phyloP scores from a whole-genome alignment of 1,284 basidiomycete species.

The Irpex sp. region DNA sequence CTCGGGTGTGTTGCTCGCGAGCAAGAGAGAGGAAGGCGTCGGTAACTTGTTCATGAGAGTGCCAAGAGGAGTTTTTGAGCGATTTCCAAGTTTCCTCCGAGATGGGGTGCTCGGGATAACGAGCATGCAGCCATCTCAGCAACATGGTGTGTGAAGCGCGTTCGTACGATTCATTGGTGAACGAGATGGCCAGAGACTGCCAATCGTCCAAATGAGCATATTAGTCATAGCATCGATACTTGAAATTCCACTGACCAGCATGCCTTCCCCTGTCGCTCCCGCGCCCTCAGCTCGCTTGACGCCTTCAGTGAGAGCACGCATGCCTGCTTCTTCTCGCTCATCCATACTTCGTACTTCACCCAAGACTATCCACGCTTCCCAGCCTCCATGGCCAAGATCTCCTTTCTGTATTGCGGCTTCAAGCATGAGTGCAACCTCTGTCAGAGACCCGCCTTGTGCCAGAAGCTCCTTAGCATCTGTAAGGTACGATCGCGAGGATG shows the following conservation, averaged over 20 bases:
- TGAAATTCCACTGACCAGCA: constrained; percentile 59
- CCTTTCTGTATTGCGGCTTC: constrained; percentile 86
- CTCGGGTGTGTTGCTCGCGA: constrained; percentile 67
- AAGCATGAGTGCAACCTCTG: constrained; percentile 80
- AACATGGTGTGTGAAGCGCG: constrained; percentile 86
- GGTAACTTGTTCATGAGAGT: constrained; percentile 78
- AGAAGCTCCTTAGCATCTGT: constrained; percentile 71
- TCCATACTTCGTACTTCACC: constrained; percentile 97
- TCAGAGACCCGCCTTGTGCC: constrained; percentile 77
- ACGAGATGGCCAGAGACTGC: constrained; percentile 93
- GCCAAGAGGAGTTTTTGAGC: constrained; percentile 76
- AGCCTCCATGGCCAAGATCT: constrained; percentile 75
- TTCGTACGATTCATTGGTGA: constrained; percentile 95
- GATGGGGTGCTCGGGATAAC: constrained; percentile 68
- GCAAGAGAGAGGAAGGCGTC: constrained; percentile 87
- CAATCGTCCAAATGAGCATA: background rate
- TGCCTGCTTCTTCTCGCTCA: constrained; percentile 80
- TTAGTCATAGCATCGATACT: constrained; percentile 2
- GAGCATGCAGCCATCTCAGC: constrained; percentile 80
- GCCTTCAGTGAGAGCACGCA: constrained; percentile 72
- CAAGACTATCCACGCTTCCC: constrained; percentile 90
- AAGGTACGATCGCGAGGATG: constrained; percentile 55
- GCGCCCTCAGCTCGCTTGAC: constrained; percentile 61
- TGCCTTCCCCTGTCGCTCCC: constrained; percentile 69
- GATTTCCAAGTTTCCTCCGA: constrained; percentile 56